Base-by-base conservation (phyloP, 805 yeast genomes). In the Lipomyces lipofer region DNA sequence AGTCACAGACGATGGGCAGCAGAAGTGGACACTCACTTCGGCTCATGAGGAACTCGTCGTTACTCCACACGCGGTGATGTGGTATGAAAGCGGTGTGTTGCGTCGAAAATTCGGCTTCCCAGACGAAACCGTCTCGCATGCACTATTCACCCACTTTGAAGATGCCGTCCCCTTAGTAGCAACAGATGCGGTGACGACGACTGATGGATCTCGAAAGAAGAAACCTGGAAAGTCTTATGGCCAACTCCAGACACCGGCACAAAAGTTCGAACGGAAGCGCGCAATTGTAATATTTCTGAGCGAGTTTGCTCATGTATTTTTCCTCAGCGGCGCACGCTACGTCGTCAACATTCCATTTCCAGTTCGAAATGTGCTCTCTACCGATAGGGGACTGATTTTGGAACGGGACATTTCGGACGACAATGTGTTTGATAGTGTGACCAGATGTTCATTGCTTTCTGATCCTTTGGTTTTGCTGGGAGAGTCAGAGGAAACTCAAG, bases 291-390 rank as follows among this genome's bases (percentile, higher is more conserved):
- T 89, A 1, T 77, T 88, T 28, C 69, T 86, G 46, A 68, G 69
- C 38, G 85, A 83, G 51, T 74, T 80, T 4, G 86, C 86, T 0
- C 75, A 84, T 54, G 75, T 88, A 0, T 88, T 85, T 66, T 78
- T 79, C 52, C 69, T 71, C 4, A 78, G 79, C 54, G 94, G 94
- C 1, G 75, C 79, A 27, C 74, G 79, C 0, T 80, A 80, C 53
- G 75, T 79, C 1, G 78, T 84, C 9, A 82, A 82, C 60, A 80
- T 90, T 58, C 95, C 97, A 0, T 87, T 89, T 59, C 71, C 73
- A 5, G 76, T 87, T 24, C 75, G 73, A 33, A 74, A 74, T 25
- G 91, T 85, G 1, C 78, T 85, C 56, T 78, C 85, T 9, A 85
- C 82, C 63, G 82, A 81, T 22, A 76, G 79, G 38, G 97, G 97